Evolutionary conservation across 805 yeast genomes (phyloP).

Genomic region (Vanderwaltozyma yarrowii): DNA sequence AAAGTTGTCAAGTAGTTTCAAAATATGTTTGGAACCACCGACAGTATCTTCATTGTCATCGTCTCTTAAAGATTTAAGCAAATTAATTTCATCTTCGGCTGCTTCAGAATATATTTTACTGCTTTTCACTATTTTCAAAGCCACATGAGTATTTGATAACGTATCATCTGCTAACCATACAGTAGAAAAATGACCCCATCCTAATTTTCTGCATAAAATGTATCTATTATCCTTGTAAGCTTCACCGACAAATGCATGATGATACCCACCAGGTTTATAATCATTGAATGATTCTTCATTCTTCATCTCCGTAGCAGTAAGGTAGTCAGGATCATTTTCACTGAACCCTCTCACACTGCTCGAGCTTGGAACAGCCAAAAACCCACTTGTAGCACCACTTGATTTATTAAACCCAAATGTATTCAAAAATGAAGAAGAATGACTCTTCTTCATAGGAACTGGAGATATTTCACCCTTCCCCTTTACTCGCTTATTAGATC

Average conservation of each 20-base stretch:
- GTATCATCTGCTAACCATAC: slow-evolving; percentile 79
- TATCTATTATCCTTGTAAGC: slow-evolving; percentile 68
- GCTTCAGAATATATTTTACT: slow-evolving; percentile 88
- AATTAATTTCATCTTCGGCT: slow-evolving; percentile 83
- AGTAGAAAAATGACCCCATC: slow-evolving; percentile 98
- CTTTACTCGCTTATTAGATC: neutral
- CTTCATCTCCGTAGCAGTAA: slow-evolving; percentile 8
- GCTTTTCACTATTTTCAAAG: slow-evolving; percentile 86
- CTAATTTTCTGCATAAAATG: slow-evolving; percentile 74
- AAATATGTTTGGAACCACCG: slow-evolving; percentile 66
- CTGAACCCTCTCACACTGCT: neutral
- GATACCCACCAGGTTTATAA: slow-evolving; percentile 90
- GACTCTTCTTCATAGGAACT: too few species aligned
- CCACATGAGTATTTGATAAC: slow-evolving; percentile 60
- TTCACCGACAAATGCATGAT: slow-evolving; percentile 87
- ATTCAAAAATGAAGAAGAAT: too few species aligned
- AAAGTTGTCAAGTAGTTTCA: slow-evolving; percentile 73
- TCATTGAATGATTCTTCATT: slow-evolving; percentile 83
- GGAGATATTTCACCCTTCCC: neutral
- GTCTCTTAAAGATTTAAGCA: slow-evolving; percentile 51
- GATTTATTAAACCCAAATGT: too few species aligned
- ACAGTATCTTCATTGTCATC: neutral
- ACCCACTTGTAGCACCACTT: neutral
- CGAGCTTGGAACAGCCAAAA: neutral
- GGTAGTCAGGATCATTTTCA: neutral